These are phyloP conservation scores for Luffa aegyptiaca DNA, from an alignment of 306 rosid genomes.

Conservation along the genomic window DNA sequence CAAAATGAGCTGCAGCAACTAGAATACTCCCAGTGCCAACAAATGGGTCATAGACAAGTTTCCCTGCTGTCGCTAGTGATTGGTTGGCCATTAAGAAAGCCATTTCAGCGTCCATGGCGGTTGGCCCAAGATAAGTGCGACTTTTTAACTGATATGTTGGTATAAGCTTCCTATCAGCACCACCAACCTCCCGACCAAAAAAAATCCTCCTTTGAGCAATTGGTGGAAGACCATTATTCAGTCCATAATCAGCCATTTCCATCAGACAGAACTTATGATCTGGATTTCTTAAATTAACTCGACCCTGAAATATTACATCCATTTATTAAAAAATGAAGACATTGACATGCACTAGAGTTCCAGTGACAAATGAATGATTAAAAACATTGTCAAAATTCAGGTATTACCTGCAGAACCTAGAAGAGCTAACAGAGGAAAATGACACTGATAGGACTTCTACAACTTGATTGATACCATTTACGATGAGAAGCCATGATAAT, in stretches of 20 bases:
- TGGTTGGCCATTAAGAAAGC: conserved; percentile 97
- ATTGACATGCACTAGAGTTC: neutral
- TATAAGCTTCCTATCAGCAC: conserved; percentile 75
- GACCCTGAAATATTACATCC: conserved; percentile 43
- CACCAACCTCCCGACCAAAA: conserved; percentile 91
- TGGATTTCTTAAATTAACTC: conserved; percentile 68
- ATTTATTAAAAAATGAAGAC: neutral
- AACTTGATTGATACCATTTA: conserved; percentile 1
- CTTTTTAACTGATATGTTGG: conserved; percentile 94
- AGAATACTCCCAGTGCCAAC: conserved; percentile 97
- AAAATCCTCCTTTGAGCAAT: conserved; percentile 54
- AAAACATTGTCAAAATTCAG: neutral
- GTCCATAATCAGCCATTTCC: conserved; percentile 67
- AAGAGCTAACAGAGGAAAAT: neutral
- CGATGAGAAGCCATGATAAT: neutral
- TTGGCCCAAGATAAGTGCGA: conserved; percentile 92
- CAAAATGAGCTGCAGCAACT: conserved; percentile 86
- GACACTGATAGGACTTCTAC: neutral
- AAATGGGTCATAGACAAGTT: conserved; percentile 83
- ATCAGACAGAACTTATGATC: conserved; percentile 85
- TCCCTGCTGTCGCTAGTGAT: conserved; percentile 66
- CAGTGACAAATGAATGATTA: neutral
- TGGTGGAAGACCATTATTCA: conserved; percentile 89
- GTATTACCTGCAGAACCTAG: neutral
- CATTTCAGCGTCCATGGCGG: conserved; percentile 99